Percentiles rank a stretch among this genome's conserved stretches.
Conservation (phyloP, 2,329 filamentous ascomycete species). For the Ascomycota sp. region DNA sequence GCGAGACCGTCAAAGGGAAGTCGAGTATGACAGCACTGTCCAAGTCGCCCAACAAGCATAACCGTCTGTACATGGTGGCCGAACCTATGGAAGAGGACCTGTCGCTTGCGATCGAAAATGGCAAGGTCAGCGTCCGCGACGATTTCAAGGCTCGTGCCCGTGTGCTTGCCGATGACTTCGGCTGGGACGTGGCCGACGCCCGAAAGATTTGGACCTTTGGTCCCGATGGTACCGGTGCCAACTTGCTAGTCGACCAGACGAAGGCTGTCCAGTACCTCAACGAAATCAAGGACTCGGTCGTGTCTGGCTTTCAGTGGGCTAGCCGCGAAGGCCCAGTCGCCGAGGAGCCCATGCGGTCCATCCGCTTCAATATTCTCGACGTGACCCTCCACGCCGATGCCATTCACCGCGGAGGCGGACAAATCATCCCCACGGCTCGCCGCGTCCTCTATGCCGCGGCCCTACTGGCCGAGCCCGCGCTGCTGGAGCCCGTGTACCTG, state of each 20-base stretch:
- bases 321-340: slow-evolving; percentile 91
- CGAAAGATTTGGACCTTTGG: slow-evolving; percentile 99
- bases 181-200: slow-evolving; percentile 98
- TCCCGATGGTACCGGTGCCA: slow-evolving; percentile 92
- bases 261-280: slow-evolving; percentile 99
- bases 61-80: slow-evolving; percentile 94
- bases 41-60: slow-evolving; percentile 99
- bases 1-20: slow-evolving; percentile 72
- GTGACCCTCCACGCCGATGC: slow-evolving; percentile 98
- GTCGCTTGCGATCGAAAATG: slow-evolving; percentile 68
- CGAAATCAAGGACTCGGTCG: slow-evolving; percentile 99
- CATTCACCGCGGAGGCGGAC: slow-evolving; percentile 97
- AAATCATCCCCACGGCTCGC: slow-evolving; percentile 94
- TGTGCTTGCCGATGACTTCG: slow-evolving; percentile 86
- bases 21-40: slow-evolving; percentile 94
- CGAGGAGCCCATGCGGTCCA: slow-evolving; percentile 92
- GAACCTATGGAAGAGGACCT: slow-evolving; percentile 86
- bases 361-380: slow-evolving; percentile 99
- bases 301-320: slow-evolving; percentile 99
- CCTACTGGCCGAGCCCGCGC: slow-evolving; percentile 75
- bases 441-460: slow-evolving; percentile 90
- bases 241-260: slow-evolving; percentile 98
- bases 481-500: slow-evolving; percentile 95
- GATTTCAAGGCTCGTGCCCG: slow-evolving; percentile 98
- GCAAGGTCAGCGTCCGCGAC: slow-evolving; percentile 87